These are phyloP conservation scores for Neospora caninum DNA, from an alignment of 169 alveolate genomes.

Conservation along the genomic window DNA sequence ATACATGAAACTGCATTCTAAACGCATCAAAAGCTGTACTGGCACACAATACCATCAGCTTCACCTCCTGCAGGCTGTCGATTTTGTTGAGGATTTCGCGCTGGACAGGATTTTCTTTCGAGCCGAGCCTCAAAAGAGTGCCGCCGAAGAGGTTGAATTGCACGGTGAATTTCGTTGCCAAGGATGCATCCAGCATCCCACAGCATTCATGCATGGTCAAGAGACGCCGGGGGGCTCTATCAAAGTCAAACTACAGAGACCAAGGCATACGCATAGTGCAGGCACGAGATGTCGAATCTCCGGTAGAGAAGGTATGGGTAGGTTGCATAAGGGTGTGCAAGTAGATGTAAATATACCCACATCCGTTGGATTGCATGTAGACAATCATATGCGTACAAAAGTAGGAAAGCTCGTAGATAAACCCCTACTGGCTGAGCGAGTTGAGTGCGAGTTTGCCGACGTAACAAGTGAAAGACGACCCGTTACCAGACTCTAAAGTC, in stretches of 20 bases:
- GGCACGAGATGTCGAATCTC: neutral
- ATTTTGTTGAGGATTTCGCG: neutral
- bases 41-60: neutral
- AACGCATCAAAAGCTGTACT: too few relatives aligned
- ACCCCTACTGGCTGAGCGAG: too few relatives aligned
- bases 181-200: slow-evolving; percentile 22
- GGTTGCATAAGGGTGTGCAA: too few relatives aligned
- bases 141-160: slow-evolving; percentile 71
- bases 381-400: too few relatives aligned
- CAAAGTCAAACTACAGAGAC: neutral
- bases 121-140: neutral
- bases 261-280: neutral
- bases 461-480: too few relatives aligned
- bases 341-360: too few relatives aligned
- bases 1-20: too few relatives aligned
- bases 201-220: neutral
- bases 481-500: too few relatives aligned
- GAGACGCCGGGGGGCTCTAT: slow-evolving; percentile 5
- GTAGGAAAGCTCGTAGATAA: too few relatives aligned
- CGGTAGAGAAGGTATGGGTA: too few relatives aligned
- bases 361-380: too few relatives aligned
- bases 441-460: too few relatives aligned
- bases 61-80: slow-evolving; percentile 24
- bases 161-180: slow-evolving; percentile 56
- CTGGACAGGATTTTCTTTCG: neutral